Evolutionary conservation across 2,329 filamentous ascomycete genomes (phyloP), one percentile per base, ranked within the genome.

Genomic region (Aureobasidium sp.): DNA sequence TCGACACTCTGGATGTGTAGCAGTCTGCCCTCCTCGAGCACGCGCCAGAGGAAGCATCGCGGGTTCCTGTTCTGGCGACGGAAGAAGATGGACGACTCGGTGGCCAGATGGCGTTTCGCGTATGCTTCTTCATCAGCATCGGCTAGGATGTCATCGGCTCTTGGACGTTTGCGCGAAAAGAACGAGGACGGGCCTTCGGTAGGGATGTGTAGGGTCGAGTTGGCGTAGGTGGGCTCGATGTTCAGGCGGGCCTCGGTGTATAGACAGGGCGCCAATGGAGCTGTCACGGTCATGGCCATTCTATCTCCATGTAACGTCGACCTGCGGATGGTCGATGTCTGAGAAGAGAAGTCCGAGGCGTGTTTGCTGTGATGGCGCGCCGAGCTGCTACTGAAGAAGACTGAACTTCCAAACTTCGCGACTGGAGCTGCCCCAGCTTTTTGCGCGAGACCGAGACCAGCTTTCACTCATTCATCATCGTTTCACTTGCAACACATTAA

Each of bases 171-270:
- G 47, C 71, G 69, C 51, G 62, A 63, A 66, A 68, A 61, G 67
- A 68, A 63, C 8, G 61, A 57, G 64, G 63, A 49, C 77, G 78
- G 44, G 81, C 79, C 66, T 64, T 74, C 71, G 62, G 70, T 70
- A 63, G 64, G 86, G 83, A 91, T 82, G 69, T 84, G 81, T 70
- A 93, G 85, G 69, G 87, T 82, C 63, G 87, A 88, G 68, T 83
- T 84, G 66, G 82, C 79, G 68, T 84, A 87, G 64, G 85, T 81
- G 66, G 86, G 85, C 76, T 94, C 89, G 69, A 94, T 82, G 75
- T 90, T 90, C 75, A 96, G 79, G 74, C 89, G 86, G 74, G 89
- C 91, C 82, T 95, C 91, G 79, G 91, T 92, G 81, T 89, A 94
- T 76, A 90, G 80, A 76, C 84, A 87, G 66, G 82, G 81, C 67